A percentile compares a stretch with the other conserved stretches of the same genome.
Evolutionary conservation across 1,284 basidiomycete species (phyloP).

Genomic region (Neonothopanus nambi): DNA sequence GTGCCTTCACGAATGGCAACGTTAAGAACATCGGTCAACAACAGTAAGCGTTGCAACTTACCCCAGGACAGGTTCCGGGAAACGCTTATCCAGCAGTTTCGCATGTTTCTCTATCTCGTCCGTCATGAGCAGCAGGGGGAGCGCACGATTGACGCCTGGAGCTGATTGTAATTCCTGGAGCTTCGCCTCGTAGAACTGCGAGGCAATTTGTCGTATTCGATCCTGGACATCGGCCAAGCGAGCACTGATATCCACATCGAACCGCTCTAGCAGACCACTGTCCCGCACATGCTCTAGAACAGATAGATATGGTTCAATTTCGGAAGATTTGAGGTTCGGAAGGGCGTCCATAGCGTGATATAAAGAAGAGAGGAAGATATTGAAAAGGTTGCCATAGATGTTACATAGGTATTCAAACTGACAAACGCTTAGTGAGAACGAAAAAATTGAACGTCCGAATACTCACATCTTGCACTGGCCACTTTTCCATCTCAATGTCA

Average conservation of each 20-base stretch:
- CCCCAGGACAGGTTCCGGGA: constrained; percentile 81
- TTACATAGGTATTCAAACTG: constrained; percentile 67
- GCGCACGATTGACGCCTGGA: constrained; percentile 74
- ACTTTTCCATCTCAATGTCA: constrained; percentile 72
- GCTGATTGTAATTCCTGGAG: constrained; percentile 65
- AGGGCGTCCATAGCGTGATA: constrained; percentile 83
- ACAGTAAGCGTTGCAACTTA: constrained; percentile 45
- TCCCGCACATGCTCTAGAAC: constrained; percentile 75
- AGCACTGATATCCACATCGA: constrained; percentile 63
- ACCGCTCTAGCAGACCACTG: constrained; percentile 65
- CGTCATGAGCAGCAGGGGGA: constrained; percentile 81
- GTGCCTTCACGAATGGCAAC: constrained; percentile 42
- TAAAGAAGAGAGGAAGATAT: constrained; percentile 82
- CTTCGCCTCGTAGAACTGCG: constrained; percentile 70
- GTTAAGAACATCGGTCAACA: background rate
- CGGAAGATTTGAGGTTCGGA: constrained; percentile 68
- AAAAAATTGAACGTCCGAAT: constrained; percentile 30
- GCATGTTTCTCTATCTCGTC: constrained; percentile 88
- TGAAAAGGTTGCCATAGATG: constrained; percentile 77
- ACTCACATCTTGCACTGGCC: constrained; percentile 83
- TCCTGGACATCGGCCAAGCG: constrained; percentile 73
- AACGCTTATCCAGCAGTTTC: constrained; percentile 83
- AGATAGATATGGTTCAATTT: constrained; percentile 62
- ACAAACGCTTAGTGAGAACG: background rate
- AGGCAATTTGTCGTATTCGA: constrained; percentile 67